Conservation (phyloP, 2,329 filamentous ascomycete genomes). For the Ophiostoma ips region DNA sequence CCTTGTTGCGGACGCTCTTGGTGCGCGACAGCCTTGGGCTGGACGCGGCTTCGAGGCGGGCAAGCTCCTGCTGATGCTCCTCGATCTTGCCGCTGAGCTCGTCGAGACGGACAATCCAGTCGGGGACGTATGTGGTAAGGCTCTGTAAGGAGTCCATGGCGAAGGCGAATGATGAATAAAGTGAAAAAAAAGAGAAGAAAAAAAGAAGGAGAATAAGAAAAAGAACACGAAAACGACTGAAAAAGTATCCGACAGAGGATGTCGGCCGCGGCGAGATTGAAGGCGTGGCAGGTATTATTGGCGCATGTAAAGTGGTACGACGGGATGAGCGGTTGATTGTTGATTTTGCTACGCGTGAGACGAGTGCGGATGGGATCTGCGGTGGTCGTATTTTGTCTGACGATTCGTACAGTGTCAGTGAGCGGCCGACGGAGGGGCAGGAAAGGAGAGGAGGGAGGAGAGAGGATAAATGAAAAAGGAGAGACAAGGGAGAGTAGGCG, state of each 20-base stretch:
- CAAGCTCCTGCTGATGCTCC: constrained; percentile 46
- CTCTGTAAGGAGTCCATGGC: constrained; percentile 41
- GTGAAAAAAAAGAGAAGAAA: not conserved
- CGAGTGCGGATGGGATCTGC: too few relatives aligned
- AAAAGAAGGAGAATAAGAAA: not conserved
- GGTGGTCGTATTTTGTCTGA: too few relatives aligned
- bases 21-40: constrained; percentile 8
- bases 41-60: constrained; percentile 20
- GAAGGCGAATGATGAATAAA: not conserved
- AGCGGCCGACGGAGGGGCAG: too few relatives aligned
- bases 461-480: too few relatives aligned
- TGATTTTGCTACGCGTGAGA: too few relatives aligned
- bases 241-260: not conserved
- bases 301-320: too few relatives aligned
- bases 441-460: too few relatives aligned
- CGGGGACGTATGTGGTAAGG: constrained; percentile 41
- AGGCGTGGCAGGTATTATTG: too few relatives aligned
- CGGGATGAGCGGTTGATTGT: too few relatives aligned
- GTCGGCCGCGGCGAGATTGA: too few relatives aligned
- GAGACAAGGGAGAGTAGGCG: too few relatives aligned
- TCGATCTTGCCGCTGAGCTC: constrained; percentile 48
- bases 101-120: constrained; percentile 45
- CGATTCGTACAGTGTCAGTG: too few relatives aligned
- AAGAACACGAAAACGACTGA: not conserved
- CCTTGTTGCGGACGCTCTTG: constrained; percentile 17